Conservation (phyloP, 2,329 filamentous ascomycete genomes). For the Trichoderma harzianum region DNA sequence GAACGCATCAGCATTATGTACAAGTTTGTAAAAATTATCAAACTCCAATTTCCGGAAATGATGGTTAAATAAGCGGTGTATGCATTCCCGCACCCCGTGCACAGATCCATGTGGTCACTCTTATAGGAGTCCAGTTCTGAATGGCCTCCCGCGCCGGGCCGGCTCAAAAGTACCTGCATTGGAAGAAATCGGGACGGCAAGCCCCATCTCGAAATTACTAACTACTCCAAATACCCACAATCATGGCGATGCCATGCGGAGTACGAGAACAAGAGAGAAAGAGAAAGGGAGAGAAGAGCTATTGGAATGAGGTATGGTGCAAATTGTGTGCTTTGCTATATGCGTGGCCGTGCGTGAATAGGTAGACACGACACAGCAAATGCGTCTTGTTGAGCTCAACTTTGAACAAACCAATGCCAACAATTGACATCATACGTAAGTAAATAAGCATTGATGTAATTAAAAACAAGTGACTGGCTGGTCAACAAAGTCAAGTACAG, state of each 20-base stretch:
- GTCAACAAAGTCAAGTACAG: not conserved
- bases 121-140: not conserved
- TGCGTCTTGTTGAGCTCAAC: not conserved
- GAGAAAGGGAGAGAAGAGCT: not conserved
- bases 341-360: not conserved
- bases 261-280: not conserved
- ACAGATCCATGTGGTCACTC: not conserved
- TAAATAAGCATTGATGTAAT: not conserved
- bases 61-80: not conserved
- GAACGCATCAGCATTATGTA: not conserved
- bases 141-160: not conserved
- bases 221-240: not conserved
- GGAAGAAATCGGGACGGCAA: constrained; percentile 6
- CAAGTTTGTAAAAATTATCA: not conserved
- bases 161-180: constrained; percentile 9
- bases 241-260: not conserved
- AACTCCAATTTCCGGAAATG: too few species aligned
- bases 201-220: not conserved
- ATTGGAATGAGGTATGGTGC: not conserved
- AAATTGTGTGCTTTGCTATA: not conserved
- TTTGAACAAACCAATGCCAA: not conserved
- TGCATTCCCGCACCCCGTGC: too few species aligned
- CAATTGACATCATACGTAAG: not conserved
- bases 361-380: not conserved
- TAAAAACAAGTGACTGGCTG: not conserved